Evolutionary conservation across 148 eudicot species (phyloP).

Genomic region (Amaranthus cruentus): DNA sequence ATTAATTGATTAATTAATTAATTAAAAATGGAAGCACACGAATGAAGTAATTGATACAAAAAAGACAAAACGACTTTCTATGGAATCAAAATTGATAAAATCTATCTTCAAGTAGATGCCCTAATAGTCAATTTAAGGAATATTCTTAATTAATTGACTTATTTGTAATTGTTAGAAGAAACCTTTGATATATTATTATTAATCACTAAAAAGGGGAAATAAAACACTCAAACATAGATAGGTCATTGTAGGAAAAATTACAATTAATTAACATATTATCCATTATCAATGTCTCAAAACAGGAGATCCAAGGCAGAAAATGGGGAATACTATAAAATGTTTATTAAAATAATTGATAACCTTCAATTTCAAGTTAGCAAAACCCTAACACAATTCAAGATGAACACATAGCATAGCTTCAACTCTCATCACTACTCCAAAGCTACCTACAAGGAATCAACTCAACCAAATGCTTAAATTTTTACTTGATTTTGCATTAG

Average conservation of each 20-base stretch:
- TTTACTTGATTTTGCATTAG: no score
- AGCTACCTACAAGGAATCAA: not conserved
- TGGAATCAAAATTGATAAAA: slow-evolving; percentile 39
- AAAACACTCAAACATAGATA: not conserved
- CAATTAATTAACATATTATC: not conserved
- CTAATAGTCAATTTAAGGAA: slow-evolving; percentile 28
- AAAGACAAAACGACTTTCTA: slow-evolving; percentile 26
- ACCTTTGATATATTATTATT: not conserved
- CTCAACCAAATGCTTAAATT: no score
- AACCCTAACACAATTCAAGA: slow-evolving; percentile 16
- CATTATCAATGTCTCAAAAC: not conserved
- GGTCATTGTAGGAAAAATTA: not conserved
- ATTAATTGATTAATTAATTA: slow-evolving; percentile 1
- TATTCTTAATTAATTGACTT: slow-evolving; percentile 26
- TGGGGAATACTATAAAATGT: not conserved
- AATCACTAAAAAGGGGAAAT: not conserved
- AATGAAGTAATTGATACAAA: slow-evolving; percentile 29
- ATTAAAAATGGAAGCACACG: slow-evolving; percentile 24
- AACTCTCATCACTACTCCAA: not conserved
- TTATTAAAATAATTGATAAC: no score
- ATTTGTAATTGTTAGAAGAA: not conserved
- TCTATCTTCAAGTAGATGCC: slow-evolving; percentile 25
- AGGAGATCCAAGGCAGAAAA: not conserved
- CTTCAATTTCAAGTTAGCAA: not conserved
- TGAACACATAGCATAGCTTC: not conserved